Percentiles rank a stretch among this genome's conserved stretches.
Conservation (phyloP, 2,329 filamentous ascomycete species). For the Trichoderma arundinaceum region DNA sequence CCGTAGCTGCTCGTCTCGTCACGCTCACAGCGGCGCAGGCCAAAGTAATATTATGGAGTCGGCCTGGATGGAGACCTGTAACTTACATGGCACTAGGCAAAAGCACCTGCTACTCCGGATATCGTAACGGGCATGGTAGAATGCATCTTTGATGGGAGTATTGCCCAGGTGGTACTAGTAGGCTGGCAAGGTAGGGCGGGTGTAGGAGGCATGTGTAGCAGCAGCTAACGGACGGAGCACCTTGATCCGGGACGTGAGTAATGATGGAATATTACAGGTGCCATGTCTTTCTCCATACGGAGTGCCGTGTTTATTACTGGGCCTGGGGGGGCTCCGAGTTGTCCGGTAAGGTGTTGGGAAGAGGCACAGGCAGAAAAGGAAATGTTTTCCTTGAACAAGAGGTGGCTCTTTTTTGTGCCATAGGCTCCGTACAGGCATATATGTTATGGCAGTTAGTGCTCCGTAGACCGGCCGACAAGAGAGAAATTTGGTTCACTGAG, state of each 20-base stretch:
- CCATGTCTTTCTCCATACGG: too few relatives aligned
- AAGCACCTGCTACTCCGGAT: constrained; percentile 17
- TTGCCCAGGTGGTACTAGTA: constrained; percentile 4
- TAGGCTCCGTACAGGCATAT: too few relatives aligned
- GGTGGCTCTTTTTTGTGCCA: too few relatives aligned
- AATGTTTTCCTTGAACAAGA: too few relatives aligned
- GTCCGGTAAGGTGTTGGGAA: too few relatives aligned
- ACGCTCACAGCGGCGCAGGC: background rate
- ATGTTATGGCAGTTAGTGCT: too few relatives aligned
- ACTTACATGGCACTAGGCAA: constrained; percentile 11
- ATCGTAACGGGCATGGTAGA: constrained; percentile 9
- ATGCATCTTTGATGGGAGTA: constrained; percentile 19
- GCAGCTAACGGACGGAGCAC: background rate
- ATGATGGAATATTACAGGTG: background rate
- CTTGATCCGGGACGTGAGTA: too few relatives aligned
- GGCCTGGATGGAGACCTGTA: constrained; percentile 9
- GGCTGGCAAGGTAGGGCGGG: background rate
- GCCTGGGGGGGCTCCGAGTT: too few relatives aligned
- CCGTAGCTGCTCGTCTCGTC: background rate
- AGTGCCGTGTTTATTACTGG: too few relatives aligned
- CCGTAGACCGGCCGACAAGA: too few relatives aligned
- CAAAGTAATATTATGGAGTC: background rate
- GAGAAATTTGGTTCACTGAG: too few relatives aligned
- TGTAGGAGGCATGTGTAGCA: background rate
- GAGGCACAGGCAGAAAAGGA: too few relatives aligned